Base-by-base conservation (phyloP, 768 basidiomycete species). In the Leccinum longicurvipes region DNA sequence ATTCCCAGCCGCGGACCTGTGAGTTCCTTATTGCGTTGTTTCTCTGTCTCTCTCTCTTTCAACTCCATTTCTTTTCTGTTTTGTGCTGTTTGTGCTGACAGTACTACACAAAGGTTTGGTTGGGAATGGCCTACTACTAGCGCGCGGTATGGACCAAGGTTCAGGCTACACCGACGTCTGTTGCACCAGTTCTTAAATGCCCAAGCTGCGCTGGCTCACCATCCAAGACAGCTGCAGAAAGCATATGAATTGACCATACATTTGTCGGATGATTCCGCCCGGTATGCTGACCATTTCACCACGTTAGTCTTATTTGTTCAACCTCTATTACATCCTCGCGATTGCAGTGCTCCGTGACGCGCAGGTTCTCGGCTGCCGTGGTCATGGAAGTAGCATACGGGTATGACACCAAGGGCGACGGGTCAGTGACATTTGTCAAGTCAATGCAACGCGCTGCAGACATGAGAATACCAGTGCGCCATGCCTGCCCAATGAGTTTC, bases 391-490 rank as follows among this genome's bases (percentile, higher is more conserved):
- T 32, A 14, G 15, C 31, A 34, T 45, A 44, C 14, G 42, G 42
- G 14, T 45, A 23, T 3, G 14, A 45, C 14, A 19, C 23, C 3
- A 15, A 45, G 12, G 32, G 10, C 1, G 44, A 28, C 3, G 61
- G 60, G n/a, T n/a, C n/a, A n/a, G n/a, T n/a, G n/a, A 11, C 41
- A 2, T 54, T 54, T 21, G 49, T 55, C 4, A 12, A 31, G 4
- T 47, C 61, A 4, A 58, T 66, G 51, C 51, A 58, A 27, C 58
- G 34, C 15, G 44, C 44, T 4, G 8, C 6, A 8, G 44, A 46
- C 24, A 46, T 42, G n/a, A n/a, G n/a, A n/a, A n/a, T n/a, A n/a
- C n/a, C n/a, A n/a, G 14, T 14, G 31, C 31, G 31, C 31, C 31
- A 32, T 32, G 31, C 14, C 31, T 32, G 31, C 31, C 0, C 6